Percentiles rank a stretch among this genome's conserved stretches.
Evolutionary conservation across 345 rosid species (phyloP).

Genomic region (Heritiera fomes): DNA sequence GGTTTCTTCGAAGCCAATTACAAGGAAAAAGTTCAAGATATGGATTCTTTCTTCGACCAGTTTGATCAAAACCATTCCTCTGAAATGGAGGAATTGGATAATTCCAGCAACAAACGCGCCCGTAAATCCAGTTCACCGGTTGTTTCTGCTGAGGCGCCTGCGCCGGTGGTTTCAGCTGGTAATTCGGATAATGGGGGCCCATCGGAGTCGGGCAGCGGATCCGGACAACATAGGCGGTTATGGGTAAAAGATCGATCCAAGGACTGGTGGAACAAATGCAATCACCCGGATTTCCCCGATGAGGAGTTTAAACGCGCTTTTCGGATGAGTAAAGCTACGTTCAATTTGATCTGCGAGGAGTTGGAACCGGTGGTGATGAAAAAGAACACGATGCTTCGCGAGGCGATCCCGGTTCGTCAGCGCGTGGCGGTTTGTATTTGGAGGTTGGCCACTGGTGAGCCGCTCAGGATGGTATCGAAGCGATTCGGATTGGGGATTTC

Average conservation of each 20-base stretch:
- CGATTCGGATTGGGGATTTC: slow-evolving; percentile 60
- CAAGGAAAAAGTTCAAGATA: slow-evolving; percentile 33
- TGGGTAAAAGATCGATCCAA: slow-evolving; percentile 65
- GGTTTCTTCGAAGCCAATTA: slow-evolving; percentile 49
- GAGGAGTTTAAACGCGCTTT: slow-evolving; percentile 46
- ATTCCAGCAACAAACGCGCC: slow-evolving; percentile 40
- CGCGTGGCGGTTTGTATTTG: slow-evolving; percentile 61
- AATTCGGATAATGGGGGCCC: background rate
- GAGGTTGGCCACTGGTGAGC: slow-evolving; percentile 62
- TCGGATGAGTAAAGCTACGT: slow-evolving; percentile 54
- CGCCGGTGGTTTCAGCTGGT: slow-evolving; percentile 12
- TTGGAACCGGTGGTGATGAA: slow-evolving; percentile 44
- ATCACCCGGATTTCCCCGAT: slow-evolving; percentile 48
- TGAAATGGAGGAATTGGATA: slow-evolving; percentile 35
- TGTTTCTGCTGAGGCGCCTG: slow-evolving; percentile 24
- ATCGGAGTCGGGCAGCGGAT: slow-evolving; percentile 10
- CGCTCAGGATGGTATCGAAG: slow-evolving; percentile 51
- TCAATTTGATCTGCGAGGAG: slow-evolving; percentile 45
- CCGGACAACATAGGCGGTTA: slow-evolving; percentile 44
- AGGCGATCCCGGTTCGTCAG: slow-evolving; percentile 59
- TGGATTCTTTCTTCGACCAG: slow-evolving; percentile 41
- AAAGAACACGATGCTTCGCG: slow-evolving; percentile 58
- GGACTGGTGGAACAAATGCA: slow-evolving; percentile 59
- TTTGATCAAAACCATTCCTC: slow-evolving; percentile 38
- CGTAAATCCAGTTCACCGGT: slow-evolving; percentile 33